Evolutionary conservation across 106 monocot genomes (phyloP).

Genomic region (Posidonia australis): DNA sequence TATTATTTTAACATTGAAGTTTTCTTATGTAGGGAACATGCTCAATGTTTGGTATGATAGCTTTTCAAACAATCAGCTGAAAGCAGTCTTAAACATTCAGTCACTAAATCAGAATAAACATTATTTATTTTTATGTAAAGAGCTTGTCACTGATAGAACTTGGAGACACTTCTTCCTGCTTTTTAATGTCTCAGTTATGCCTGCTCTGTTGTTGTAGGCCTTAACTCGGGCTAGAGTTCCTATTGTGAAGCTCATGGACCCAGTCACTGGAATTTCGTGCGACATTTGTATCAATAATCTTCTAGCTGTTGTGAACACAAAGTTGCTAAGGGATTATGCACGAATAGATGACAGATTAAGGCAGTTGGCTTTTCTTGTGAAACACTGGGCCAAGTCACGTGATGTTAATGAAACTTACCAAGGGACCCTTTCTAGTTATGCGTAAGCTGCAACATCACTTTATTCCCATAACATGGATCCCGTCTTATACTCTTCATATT

Average conservation of each 20-base stretch:
- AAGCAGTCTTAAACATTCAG: no score
- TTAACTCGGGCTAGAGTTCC: slow-evolving; percentile 94
- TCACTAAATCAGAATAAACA: no score
- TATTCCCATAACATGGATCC: no score
- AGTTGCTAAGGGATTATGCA: slow-evolving; percentile 85
- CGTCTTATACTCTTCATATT: not conserved
- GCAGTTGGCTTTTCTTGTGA: slow-evolving; percentile 87
- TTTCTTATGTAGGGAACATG: no score
- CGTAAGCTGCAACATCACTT: slow-evolving; percentile 51
- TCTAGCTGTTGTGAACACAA: slow-evolving; percentile 94
- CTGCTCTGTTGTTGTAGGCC: slow-evolving; percentile 32
- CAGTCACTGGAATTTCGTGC: slow-evolving; percentile 78
- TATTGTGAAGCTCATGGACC: slow-evolving; percentile 97
- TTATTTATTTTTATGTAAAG: no score
- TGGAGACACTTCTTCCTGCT: not conserved
- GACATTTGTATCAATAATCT: slow-evolving; percentile 98
- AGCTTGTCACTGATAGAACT: no score
- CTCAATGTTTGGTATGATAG: no score
- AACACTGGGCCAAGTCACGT: slow-evolving; percentile 94
- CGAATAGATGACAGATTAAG: slow-evolving; percentile 76
- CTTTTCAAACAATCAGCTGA: no score
- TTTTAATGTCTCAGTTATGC: slow-evolving; percentile 3
- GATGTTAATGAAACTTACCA: slow-evolving; percentile 93
- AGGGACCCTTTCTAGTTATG: slow-evolving; percentile 98
- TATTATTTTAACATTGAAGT: no score